These are phyloP conservation scores for Poronia punctata DNA, from an alignment of 495 filamentous ascomycete species.

Conservation along the genomic window DNA sequence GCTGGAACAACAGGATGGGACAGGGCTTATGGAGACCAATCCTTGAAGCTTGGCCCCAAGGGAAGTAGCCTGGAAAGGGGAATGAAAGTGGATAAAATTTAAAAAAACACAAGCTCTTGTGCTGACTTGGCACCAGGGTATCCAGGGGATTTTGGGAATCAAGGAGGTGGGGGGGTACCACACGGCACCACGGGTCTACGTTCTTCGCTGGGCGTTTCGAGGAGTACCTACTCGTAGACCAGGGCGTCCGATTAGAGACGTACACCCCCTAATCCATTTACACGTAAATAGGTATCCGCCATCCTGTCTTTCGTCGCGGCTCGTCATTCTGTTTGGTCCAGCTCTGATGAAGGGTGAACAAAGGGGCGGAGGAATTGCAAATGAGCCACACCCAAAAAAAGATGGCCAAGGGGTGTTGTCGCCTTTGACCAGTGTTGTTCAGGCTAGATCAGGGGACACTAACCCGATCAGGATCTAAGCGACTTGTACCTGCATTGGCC, in stretches of 20 bases:
- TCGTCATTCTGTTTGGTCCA: constrained; percentile 2
- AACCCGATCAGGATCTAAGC: not conserved
- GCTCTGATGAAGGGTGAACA: not conserved
- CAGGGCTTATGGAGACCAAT: constrained; percentile 10
- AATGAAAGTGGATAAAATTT: constrained; percentile 12
- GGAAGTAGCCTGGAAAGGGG: too few species aligned
- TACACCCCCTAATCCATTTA: too few species aligned
- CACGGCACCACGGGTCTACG: not conserved
- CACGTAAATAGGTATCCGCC: too few species aligned
- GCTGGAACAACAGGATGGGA: too few species aligned
- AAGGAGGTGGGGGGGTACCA: constrained; percentile 10
- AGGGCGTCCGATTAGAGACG: constrained; percentile 3
- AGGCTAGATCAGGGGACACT: not conserved
- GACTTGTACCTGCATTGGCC: constrained; percentile 12
- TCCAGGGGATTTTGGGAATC: too few species aligned
- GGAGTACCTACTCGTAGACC: too few species aligned
- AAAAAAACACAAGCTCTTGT: constrained; percentile 6
- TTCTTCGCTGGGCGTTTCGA: not conserved
- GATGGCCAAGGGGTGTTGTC: not conserved
- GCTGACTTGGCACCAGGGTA: constrained; percentile 16
- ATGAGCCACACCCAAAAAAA: constrained; percentile 3
- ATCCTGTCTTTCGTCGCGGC: not conserved
- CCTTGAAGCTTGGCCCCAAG: too few species aligned
- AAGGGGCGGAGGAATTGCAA: not conserved
- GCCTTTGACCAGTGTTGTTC: too few species aligned